These are phyloP conservation scores for Filobasidium floriforme DNA, from an alignment of 768 basidiomycete species.

Conservation along the genomic window DNA sequence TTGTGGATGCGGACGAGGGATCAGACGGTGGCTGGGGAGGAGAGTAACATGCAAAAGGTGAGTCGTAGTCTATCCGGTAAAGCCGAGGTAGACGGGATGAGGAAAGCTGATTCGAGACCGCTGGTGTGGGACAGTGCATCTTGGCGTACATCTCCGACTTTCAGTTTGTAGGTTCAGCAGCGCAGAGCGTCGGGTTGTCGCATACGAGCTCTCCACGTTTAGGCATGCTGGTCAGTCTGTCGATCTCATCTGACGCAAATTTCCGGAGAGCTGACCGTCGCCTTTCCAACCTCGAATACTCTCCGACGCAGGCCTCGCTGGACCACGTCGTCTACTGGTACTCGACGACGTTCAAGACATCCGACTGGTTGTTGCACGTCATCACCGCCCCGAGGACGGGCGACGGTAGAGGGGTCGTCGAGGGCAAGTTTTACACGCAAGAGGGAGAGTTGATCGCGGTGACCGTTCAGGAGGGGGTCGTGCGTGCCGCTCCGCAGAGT, in stretches of 20 bases:
- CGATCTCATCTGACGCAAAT: too few species aligned
- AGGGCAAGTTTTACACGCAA: conserved; percentile 39
- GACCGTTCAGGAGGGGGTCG: conserved; percentile 45
- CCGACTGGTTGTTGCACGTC: conserved; percentile 40
- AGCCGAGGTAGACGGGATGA: too few species aligned
- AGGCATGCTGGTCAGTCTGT: conserved; percentile 39
- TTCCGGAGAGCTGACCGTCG: not conserved
- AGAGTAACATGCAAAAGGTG: conserved; percentile 21
- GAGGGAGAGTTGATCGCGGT: conserved; percentile 40
- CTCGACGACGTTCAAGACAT: conserved; percentile 34
- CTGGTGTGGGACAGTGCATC: conserved; percentile 30
- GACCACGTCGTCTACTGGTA: conserved; percentile 44
- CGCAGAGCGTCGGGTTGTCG: conserved; percentile 37
- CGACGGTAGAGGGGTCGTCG: conserved; percentile 39
- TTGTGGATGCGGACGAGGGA: conserved; percentile 21
- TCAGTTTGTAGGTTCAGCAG: conserved; percentile 44
- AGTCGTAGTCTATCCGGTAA: too few species aligned
- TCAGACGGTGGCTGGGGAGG: conserved; percentile 10
- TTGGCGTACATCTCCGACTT: conserved; percentile 45
- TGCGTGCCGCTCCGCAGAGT: conserved; percentile 55
- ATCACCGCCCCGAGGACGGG: conserved; percentile 38
- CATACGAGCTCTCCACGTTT: conserved; percentile 32
- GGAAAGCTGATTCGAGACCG: not conserved
- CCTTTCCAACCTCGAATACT: not conserved
- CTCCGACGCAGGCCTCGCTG: conserved; percentile 30